Evolutionary conservation across 352 stramenopile genomes (phyloP).

Genomic region (Phytophthora brassicae): DNA sequence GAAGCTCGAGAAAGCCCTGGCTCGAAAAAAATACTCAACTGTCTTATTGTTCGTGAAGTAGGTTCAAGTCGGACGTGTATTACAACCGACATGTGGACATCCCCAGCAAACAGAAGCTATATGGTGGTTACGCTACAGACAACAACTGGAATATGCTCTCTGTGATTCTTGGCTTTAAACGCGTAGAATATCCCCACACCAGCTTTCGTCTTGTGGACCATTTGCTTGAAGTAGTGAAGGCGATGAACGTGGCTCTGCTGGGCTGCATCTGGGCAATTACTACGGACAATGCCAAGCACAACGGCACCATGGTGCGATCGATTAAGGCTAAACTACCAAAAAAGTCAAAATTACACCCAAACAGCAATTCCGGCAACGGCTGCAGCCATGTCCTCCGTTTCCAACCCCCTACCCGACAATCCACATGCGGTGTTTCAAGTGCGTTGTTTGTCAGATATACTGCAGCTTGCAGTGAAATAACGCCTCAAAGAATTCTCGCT

Average conservation of each 20-base stretch:
- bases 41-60: neutral
- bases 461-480: constrained; percentile 15
- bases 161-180: constrained; percentile 19
- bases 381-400: neutral
- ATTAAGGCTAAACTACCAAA: neutral
- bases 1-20: constrained; percentile 6
- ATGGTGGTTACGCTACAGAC: constrained; percentile 27
- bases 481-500: constrained; percentile 1
- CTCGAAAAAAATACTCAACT: neutral
- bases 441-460: constrained; percentile 11
- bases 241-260: constrained; percentile 2
- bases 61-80: constrained; percentile 1
- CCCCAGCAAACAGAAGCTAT: constrained; percentile 12
- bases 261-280: constrained; percentile 1
- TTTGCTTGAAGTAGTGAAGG: constrained; percentile 7
- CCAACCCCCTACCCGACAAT: neutral
- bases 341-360: neutral
- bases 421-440: constrained; percentile 1
- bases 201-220: neutral
- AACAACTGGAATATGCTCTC: neutral
- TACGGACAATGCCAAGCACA: constrained; percentile 12
- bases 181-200: constrained; percentile 15
- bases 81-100: constrained; percentile 28
- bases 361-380: neutral
- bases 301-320: neutral